Evolutionary conservation across 176 grass and related monocot genomes (phyloP), one percentile per base, ranked within the genome.

Genomic region (Eremochloa ophiuroides): DNA sequence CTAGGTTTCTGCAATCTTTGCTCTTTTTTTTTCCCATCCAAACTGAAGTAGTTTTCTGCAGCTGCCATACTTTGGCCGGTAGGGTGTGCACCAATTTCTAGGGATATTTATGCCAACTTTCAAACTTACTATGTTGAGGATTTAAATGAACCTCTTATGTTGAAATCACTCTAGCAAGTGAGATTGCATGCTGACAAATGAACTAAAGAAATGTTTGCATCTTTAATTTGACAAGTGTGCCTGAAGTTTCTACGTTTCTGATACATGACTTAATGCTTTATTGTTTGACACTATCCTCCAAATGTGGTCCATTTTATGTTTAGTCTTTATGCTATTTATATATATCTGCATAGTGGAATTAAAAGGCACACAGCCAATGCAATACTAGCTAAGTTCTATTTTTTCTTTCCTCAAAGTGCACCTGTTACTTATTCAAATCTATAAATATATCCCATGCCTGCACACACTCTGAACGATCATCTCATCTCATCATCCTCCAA

Each of bases 301-400:
- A 56, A 43, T 73, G 40, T 73, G 43, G 43, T 74, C 58, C 18
- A 27, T 79, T 59, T 72, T 78, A 40, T 63, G 43, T 79, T 65
- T 72, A 35, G 17, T 34, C 22, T 51, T 68, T 68, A 26, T 67
- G 30, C 40, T 62, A 34, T 28, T 69, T 68, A 27, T 34, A 55
- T 79, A 73, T n/a, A n/a, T n/a, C 15, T 8, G n/a, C 20, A 40
- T 38, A 41, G 44, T 60, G 42, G 83, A 72, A 80, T 41, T 85
- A 26, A 48, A 66, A 66, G 37, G 44, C 35, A 75, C 7, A 12
- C 10, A 46, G 44, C 18, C 20, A 67, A 59, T 37, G 26, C 55
- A 13, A 80, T 13, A 34, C 16, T 66, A 80, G 44, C 46, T 20
- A 66, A 23, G 3, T 30, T 83, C 63, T 75, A 14, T 66, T 43